Base-by-base conservation (phyloP, 805 yeast genomes). In the Ogataea allantospora region DNA sequence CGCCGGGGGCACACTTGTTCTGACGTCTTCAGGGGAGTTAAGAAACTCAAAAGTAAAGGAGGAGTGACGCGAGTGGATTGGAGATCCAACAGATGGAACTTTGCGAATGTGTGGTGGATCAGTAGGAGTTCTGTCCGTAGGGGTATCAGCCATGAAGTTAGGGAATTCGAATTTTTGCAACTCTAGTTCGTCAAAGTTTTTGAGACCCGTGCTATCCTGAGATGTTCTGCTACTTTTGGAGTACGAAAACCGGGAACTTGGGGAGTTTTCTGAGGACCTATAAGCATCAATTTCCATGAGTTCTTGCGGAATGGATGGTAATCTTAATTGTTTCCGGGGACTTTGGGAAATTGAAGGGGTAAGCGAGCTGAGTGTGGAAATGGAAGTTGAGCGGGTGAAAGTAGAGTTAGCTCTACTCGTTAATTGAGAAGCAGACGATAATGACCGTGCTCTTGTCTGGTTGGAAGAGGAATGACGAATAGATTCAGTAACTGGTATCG, bases 311-410 rank as follows among this genome's bases (percentile, higher is more conserved):
- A 52, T 52, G 2, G 55, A 48, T 12, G 54, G 51, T 17, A 49
- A 37, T 32, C 47, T 42, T 16, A 46, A 43, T 27, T 43, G 47
- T 14, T 23, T 30, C 21, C 13, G 25, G 15, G 25, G 25, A 31
- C 40, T 38, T 35, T 31, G 30, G 20, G 43, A 34, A 8, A 36
- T 35, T 3, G 50, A 33, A 1, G 58, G 47, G 3, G 43, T 31
- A 7, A 44, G 21, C 15, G 60, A 51, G 18, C 46, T 43, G 19
- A 55, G 35, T 2, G 63, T 57, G 10, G 56, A 46, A 9, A 51
- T 42, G 4, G 62, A 57, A 9, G 55, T 53, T 5, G 58, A 42
- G 43, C 63, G 51, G 7, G 65, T 57, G 40, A 58, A 59, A 11
- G 54, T 46, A 6, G 59, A 54, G 34, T 44, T 50, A 5, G 56